Conservation (phyloP, 2,329 filamentous ascomycete genomes). For the Colletotrichum tanaceti region DNA sequence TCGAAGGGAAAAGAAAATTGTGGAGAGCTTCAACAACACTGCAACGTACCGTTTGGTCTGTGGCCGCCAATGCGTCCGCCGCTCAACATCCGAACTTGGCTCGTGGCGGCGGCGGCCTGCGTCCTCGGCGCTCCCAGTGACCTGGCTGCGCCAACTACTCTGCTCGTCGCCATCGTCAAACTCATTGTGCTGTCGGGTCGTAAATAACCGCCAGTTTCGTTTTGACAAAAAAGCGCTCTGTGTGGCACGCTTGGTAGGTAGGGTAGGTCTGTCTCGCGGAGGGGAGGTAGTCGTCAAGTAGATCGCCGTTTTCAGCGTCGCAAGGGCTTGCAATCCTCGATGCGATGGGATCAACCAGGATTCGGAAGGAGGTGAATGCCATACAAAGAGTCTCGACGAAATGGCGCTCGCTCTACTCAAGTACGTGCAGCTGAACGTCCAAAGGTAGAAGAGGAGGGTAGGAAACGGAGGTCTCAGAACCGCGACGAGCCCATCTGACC, state of each 20-base stretch:
- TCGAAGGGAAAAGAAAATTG: slow-evolving; percentile 2
- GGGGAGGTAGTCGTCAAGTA: neutral
- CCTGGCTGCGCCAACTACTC: slow-evolving; percentile 24
- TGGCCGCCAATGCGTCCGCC: slow-evolving; percentile 16
- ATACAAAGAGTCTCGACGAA: neutral
- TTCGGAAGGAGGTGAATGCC: neutral
- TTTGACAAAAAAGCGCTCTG: neutral
- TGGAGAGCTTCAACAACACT: slow-evolving; percentile 23
- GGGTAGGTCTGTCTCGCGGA: neutral
- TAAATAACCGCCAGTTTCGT: neutral
- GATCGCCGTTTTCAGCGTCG: slow-evolving; percentile 14
- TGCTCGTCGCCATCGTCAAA: slow-evolving; percentile 43
- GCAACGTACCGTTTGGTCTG: slow-evolving; percentile 35
- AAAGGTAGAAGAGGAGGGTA: neutral
- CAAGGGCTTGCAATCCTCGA: neutral
- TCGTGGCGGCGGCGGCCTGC: slow-evolving; percentile 9
- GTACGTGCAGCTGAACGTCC: neutral
- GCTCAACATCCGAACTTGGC: slow-evolving; percentile 34
- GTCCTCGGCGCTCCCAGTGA: slow-evolving; percentile 23
- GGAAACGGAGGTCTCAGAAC: slow-evolving; percentile 1
- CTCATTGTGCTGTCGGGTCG: slow-evolving; percentile 41
- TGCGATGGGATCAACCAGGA: neutral
- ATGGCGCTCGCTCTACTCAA: neutral
- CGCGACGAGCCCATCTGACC: neutral
- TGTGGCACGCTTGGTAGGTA: no score